Percentiles rank a stretch among this genome's conserved stretches.
Conservation (phyloP, 2,329 filamentous ascomycete species). For the Thelonectria discophora region DNA sequence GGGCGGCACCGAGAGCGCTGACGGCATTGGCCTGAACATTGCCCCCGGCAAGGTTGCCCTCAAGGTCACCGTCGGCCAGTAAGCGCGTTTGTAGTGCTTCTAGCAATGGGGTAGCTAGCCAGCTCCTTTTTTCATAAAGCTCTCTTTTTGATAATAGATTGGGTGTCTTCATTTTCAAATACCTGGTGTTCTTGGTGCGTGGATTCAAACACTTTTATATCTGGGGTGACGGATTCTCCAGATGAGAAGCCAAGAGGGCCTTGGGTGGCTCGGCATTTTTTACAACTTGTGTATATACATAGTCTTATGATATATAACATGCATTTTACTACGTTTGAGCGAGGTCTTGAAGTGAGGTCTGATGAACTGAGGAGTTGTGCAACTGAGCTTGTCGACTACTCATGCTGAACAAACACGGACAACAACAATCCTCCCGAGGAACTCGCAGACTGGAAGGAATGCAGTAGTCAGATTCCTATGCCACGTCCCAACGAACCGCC, state of each 20-base stretch:
- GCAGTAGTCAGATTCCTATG: too few species aligned
- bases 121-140: not conserved
- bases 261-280: constrained; percentile 36
- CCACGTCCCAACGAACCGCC: not conserved
- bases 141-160: constrained; percentile 15
- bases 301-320: constrained; percentile 18
- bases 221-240: constrained; percentile 25
- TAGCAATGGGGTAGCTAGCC: not conserved
- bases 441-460: too few species aligned
- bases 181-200: constrained; percentile 26
- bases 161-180: constrained; percentile 23
- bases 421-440: too few species aligned
- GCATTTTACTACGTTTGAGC: constrained; percentile 5
- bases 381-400: too few species aligned
- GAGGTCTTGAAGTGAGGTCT: too few species aligned
- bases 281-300: constrained; percentile 37
- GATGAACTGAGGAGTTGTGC: too few species aligned
- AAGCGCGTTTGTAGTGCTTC: not conserved
- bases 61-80: constrained; percentile 46
- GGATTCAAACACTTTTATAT: constrained; percentile 18
- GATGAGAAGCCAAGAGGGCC: constrained; percentile 16
- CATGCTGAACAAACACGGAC: too few species aligned
- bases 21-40: constrained; percentile 55
- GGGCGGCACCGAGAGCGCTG: constrained; percentile 47
- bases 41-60: constrained; percentile 42